These are phyloP conservation scores for Talinum fruticosum DNA, from an alignment of 148 eudicot species.

Conservation along the genomic window DNA sequence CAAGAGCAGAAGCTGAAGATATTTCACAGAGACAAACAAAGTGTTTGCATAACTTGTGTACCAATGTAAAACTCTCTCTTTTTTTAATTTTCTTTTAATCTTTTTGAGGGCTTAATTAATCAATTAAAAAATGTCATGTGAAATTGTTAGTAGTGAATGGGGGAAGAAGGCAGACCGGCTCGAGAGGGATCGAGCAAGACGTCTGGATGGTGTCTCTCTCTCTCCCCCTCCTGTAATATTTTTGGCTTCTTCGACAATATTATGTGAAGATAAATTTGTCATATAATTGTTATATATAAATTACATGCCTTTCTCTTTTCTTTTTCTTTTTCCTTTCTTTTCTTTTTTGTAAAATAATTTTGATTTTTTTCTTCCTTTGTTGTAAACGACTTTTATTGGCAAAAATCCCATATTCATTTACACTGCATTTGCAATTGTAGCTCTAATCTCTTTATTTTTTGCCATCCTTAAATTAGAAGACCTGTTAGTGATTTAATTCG, in stretches of 20 bases:
- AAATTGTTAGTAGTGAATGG: conserved; percentile 10
- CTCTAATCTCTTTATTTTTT: too few species aligned
- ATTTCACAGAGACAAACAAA: not conserved
- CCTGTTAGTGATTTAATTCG: too few species aligned
- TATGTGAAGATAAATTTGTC: conserved; percentile 27
- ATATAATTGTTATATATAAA: not conserved
- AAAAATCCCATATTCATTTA: too few species aligned
- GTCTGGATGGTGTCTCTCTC: conserved; percentile 21
- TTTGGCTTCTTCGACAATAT: conserved; percentile 20
- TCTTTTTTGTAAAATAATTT: too few species aligned
- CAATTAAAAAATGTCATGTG: conserved; percentile 16
- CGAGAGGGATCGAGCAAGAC: conserved; percentile 41
- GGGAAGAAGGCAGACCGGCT: conserved; percentile 32
- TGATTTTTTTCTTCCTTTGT: not conserved
- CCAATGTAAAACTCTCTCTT: conserved; percentile 26
- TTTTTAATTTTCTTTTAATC: not conserved
- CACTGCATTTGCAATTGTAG: too few species aligned
- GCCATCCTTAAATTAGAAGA: too few species aligned
- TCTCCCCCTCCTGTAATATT: conserved; percentile 19
- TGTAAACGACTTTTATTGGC: too few species aligned
- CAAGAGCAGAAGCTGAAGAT: conserved; percentile 52
- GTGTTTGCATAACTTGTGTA: conserved; percentile 10
- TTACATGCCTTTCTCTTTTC: not conserved
- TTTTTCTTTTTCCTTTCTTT: not conserved
- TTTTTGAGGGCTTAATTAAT: conserved; percentile 17